Evolutionary conservation across 441 rosid genomes (phyloP).

Genomic region (Sinapis alba): DNA sequence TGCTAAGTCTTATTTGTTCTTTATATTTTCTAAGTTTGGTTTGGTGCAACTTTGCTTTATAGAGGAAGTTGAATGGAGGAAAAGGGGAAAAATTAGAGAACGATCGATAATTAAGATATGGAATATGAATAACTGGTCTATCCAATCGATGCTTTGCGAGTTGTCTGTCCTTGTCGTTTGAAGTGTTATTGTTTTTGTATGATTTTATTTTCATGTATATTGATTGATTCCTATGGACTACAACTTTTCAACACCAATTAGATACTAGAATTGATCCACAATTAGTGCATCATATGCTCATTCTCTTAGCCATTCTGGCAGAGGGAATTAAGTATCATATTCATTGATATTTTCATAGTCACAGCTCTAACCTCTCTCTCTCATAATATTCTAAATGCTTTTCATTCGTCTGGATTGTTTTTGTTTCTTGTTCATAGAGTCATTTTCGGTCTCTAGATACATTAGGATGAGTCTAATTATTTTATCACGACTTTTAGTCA

Average conservation of each 20-base stretch:
- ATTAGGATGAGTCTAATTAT: slow-evolving; percentile 26
- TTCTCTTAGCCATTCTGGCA: slow-evolving; percentile 53
- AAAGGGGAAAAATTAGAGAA: slow-evolving; percentile 25
- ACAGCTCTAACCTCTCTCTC: slow-evolving; percentile 21
- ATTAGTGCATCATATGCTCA: slow-evolving; percentile 44
- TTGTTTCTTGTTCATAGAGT: slow-evolving; percentile 30
- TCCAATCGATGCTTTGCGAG: slow-evolving; percentile 56
- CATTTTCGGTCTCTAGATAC: slow-evolving; percentile 39
- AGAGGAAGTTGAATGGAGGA: slow-evolving; percentile 43
- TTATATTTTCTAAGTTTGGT: slow-evolving; percentile 36
- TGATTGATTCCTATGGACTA: slow-evolving; percentile 54
- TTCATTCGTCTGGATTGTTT: slow-evolving; percentile 30
- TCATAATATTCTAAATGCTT: slow-evolving; percentile 32
- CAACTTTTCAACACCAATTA: slow-evolving; percentile 50
- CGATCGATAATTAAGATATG: slow-evolving; percentile 50
- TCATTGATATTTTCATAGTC: slow-evolving; percentile 51
- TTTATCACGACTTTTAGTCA: slow-evolving; percentile 18
- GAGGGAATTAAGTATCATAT: slow-evolving; percentile 91
- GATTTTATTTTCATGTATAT: slow-evolving; percentile 35
- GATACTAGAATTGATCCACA: slow-evolving; percentile 86
- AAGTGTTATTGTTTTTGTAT: neutral
- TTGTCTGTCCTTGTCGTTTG: slow-evolving; percentile 42
- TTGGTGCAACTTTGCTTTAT: slow-evolving; percentile 56
- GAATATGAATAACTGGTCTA: slow-evolving; percentile 69
- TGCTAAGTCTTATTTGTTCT: slow-evolving; percentile 40